Percentiles rank a stretch among this genome's conserved stretches.
These are phyloP conservation scores for Blastocystis sp. DNA, from an alignment of 352 stramenopile genomes.

Conservation along the genomic window DNA sequence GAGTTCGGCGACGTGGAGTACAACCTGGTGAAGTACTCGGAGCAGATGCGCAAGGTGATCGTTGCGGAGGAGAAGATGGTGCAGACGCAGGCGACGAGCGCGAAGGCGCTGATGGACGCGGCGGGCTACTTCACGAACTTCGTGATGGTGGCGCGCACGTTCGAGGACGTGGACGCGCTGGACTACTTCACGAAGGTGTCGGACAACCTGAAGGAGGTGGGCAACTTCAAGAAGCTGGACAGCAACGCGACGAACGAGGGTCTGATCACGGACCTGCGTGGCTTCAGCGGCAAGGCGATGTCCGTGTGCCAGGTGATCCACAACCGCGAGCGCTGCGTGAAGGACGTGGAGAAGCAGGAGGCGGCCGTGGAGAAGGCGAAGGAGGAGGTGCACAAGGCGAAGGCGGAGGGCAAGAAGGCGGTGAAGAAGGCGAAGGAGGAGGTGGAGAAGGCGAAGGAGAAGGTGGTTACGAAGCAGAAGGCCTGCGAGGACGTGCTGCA, in stretches of 20 bases:
- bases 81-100: neutral
- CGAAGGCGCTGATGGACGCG: slow-evolving; percentile 1
- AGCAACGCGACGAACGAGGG: slow-evolving; percentile 44
- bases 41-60: slow-evolving; percentile 53
- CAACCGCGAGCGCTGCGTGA: slow-evolving; percentile 27
- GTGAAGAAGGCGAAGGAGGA: slow-evolving; percentile 54
- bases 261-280: slow-evolving; percentile 22
- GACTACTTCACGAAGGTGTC: slow-evolving; percentile 52
- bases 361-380: slow-evolving; percentile 39
- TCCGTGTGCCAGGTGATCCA: slow-evolving; percentile 51
- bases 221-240: slow-evolving; percentile 6
- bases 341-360: slow-evolving; percentile 46
- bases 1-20: slow-evolving; percentile 53
- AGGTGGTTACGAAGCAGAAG: slow-evolving; percentile 27
- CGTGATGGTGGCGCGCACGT: slow-evolving; percentile 51
- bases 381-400: slow-evolving; percentile 42
- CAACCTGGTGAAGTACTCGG: slow-evolving; percentile 40
- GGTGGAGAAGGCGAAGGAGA: slow-evolving; percentile 54
- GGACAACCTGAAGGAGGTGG: slow-evolving; percentile 40
- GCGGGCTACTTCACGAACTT: slow-evolving; percentile 48
- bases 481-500: slow-evolving; percentile 33
- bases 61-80: slow-evolving; percentile 20
- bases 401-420: slow-evolving; percentile 53
- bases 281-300: slow-evolving; percentile 39
- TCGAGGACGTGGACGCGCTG: slow-evolving; percentile 32